Evolutionary conservation across 768 basidiomycete species (phyloP), one percentile per base, ranked within the genome.

Genomic region (Boletus tylopilopsis): DNA sequence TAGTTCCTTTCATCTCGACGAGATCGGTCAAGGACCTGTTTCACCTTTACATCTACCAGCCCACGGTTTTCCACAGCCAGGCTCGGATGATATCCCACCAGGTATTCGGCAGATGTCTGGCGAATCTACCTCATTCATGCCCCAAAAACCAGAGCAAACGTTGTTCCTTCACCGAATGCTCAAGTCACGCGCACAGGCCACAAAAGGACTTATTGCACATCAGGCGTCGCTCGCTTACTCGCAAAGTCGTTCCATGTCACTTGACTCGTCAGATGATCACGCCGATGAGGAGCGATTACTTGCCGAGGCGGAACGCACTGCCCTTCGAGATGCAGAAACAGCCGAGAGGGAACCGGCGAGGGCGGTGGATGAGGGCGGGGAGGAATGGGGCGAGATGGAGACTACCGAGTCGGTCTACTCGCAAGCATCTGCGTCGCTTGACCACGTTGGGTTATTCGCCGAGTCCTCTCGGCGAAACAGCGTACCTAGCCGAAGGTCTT

Each of bases 321-420:
- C 52, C 9, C 42, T 58, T 16, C 48, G 40, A 38, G 63, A 57
- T 41, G 58, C 39, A 11, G 54, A 54, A 41, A 34, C 1, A 27
- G 44, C 3, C 11, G 24, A 35, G 24, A 25, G 19, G 2, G 22
- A 3, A 21, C n/a, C n/a, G n/a, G n/a, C n/a, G n/a, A n/a, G n/a
- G n/a, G 38, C 3, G 15, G 16, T 12, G n/a, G n/a, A 6, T 0
- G 35, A 50, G 1, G 50, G 25, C 10, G 56, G 49, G 9, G 53
- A 29, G 0, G 49, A 40, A 11, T 50, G 25, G 49, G 47, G 23
- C 2, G 45, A 45, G 6, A 25, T 10, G 18, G 37, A 50, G 1
- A 51, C 32, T n/a, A n/a, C 45, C 0, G 50, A 32, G 10, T 68
- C 66, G 0, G 13, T 39, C 6, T 66, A 66, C 41, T 66, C 66